phyloP scores from a whole-genome alignment of 164 flowering plant genomes.

The Stephania cephalantha region DNA sequence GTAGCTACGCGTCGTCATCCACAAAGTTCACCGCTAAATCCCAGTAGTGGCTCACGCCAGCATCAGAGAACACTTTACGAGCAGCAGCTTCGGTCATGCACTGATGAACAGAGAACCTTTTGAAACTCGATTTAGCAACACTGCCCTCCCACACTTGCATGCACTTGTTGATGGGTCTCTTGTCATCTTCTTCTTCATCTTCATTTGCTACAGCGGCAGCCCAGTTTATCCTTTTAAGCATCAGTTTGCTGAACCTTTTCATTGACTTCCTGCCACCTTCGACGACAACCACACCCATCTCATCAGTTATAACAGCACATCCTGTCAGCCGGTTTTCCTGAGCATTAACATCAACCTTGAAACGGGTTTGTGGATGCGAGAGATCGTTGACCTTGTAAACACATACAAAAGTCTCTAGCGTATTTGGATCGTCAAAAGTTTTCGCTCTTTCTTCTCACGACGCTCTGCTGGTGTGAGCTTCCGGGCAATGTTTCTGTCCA shows the following conservation, averaged over 20 bases:
- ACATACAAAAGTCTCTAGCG: slow-evolving; percentile 73
- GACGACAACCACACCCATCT: slow-evolving; percentile 71
- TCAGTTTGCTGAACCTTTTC: slow-evolving; percentile 82
- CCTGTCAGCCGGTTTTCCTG: slow-evolving; percentile 82
- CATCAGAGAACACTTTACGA: slow-evolving; percentile 67
- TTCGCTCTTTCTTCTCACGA: slow-evolving; percentile 92
- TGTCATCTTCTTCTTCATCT: slow-evolving; percentile 36
- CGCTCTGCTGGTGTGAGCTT: slow-evolving; percentile 98
- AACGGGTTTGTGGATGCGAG: slow-evolving; percentile 73
- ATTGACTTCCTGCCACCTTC: slow-evolving; percentile 91
- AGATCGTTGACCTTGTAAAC: slow-evolving; percentile 79
- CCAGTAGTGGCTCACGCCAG: slow-evolving; percentile 94
- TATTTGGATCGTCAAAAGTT: slow-evolving; percentile 79
- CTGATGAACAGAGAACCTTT: slow-evolving; percentile 66
- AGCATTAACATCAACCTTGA: slow-evolving; percentile 92
- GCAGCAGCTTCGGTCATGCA: slow-evolving; percentile 94
- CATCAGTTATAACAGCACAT: slow-evolving; percentile 65
- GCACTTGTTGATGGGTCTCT: slow-evolving; percentile 63
- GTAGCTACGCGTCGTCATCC: slow-evolving; percentile 30
- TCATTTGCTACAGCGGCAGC: slow-evolving; percentile 48
- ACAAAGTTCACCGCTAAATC: slow-evolving; percentile 60
- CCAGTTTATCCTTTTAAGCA: slow-evolving; percentile 93
- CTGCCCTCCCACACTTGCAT: slow-evolving; percentile 91
- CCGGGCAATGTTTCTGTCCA: slow-evolving; percentile 88
- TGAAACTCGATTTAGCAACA: slow-evolving; percentile 61